These are phyloP conservation scores for Yamadazyma kanchanaburiensis DNA, from an alignment of 1,139 yeast genomes.

Conservation along the genomic window DNA sequence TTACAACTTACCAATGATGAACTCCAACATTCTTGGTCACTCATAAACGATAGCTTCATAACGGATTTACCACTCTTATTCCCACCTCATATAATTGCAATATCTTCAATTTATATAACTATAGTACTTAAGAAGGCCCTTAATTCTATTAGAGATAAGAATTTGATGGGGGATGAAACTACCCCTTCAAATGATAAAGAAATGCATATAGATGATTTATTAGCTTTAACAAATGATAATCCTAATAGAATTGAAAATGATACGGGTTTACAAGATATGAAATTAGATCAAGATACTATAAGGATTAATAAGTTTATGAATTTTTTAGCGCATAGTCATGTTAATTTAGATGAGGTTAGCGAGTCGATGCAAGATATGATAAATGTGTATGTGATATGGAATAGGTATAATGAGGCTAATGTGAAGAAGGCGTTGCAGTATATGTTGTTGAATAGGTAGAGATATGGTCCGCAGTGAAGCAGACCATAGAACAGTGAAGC, in stretches of 20 bases:
- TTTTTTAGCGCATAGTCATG: conserved; percentile 71
- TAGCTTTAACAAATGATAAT: conserved; percentile 22
- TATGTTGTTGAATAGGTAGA: conserved; percentile 34
- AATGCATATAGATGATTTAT: conserved; percentile 40
- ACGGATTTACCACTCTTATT: conserved; percentile 79
- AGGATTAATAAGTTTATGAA: conserved; percentile 54
- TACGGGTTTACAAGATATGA: conserved; percentile 23
- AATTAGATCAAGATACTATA: conserved; percentile 38
- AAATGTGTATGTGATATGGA: conserved; percentile 81
- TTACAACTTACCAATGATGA: conserved; percentile 60
- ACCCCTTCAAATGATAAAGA: conserved; percentile 4
- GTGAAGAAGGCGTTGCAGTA: conserved; percentile 41
- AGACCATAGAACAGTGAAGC: too few species aligned
- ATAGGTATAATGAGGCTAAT: conserved; percentile 63
- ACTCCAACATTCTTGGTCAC: conserved; percentile 82
- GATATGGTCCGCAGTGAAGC: background rate
- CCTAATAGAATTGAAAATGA: conserved; percentile 9
- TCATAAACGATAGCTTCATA: conserved; percentile 84
- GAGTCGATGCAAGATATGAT: conserved; percentile 82
- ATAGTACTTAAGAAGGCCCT: conserved; percentile 49
- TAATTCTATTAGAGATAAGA: conserved; percentile 13
- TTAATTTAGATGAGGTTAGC: conserved; percentile 71
- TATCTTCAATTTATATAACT: conserved; percentile 75
- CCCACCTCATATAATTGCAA: conserved; percentile 91
- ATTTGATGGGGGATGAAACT: conserved; percentile 3